Percentiles rank a stretch among this genome's conserved stretches.
These are phyloP conservation scores for Nannochloropsis granulata DNA, from an alignment of 108 stramenopile genomes.

Conservation along the genomic window DNA sequence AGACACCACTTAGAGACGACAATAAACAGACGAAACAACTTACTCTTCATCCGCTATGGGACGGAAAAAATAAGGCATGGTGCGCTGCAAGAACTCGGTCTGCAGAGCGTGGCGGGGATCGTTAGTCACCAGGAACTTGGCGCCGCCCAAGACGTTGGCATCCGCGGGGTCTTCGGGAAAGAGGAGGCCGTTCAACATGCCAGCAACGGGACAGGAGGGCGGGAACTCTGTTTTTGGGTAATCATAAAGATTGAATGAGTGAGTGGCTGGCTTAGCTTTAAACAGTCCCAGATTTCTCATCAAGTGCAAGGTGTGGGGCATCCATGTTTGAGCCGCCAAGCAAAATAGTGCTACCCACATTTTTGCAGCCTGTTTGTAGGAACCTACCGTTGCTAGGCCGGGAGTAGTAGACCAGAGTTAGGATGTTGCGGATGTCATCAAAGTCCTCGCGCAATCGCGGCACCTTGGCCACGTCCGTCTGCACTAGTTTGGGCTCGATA, in stretches of 20 bases:
- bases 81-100: constrained; percentile 30
- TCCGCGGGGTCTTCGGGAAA: not conserved
- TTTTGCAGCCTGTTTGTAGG: too few species aligned
- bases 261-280: too few species aligned
- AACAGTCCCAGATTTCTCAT: too few species aligned
- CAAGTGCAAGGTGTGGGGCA: too few species aligned
- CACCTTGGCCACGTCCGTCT: not conserved
- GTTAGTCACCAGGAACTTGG: not conserved
- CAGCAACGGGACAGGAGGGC: not conserved
- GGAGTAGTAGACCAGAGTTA: not conserved
- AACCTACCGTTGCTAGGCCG: not conserved
- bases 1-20: too few species aligned
- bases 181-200: not conserved
- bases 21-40: not conserved
- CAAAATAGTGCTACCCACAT: too few species aligned
- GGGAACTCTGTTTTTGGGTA: not conserved
- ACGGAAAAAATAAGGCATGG: constrained; percentile 23
- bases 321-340: too few species aligned
- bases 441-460: not conserved
- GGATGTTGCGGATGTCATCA: not conserved
- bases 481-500: not conserved
- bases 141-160: not conserved
- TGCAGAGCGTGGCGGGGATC: constrained; percentile 21
- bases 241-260: too few species aligned
- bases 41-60: not conserved